Percentiles rank a stretch among this genome's conserved stretches.
phyloP scores from a whole-genome alignment of 805 yeast species.

The Myxozyma nipponensis region DNA sequence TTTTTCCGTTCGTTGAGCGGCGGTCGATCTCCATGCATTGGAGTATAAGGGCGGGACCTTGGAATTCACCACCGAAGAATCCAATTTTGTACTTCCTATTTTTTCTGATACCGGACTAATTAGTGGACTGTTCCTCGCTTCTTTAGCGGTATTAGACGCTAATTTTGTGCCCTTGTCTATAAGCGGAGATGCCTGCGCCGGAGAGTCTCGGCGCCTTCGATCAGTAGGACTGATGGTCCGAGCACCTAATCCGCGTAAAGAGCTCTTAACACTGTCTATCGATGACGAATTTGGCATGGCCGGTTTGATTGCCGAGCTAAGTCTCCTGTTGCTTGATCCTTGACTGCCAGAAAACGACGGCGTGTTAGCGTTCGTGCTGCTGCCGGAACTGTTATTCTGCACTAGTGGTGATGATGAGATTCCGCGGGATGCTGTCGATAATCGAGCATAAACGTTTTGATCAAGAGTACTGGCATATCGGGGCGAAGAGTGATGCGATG shows the following conservation, averaged over 20 bases:
- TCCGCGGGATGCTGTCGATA: background rate
- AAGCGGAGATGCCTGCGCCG: background rate
- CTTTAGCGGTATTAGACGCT: no score
- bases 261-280: background rate
- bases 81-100: no score
- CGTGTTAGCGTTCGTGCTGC: background rate
- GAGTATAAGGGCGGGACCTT: no score
- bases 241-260: slow-evolving; percentile 13
- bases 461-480: background rate
- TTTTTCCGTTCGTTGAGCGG: background rate
- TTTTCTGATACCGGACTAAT: no score
- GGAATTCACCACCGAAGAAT: no score
- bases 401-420: slow-evolving; percentile 5
- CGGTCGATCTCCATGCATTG: background rate
- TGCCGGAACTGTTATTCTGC: slow-evolving; percentile 3
- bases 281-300: background rate
- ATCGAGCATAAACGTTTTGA: background rate
- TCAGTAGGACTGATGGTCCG: slow-evolving; percentile 19
- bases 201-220: background rate
- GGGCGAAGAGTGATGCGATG: no score
- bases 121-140: no score
- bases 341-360: background rate
- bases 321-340: background rate
- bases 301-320: background rate
- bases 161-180: no score